Conservation (phyloP, 2,329 filamentous ascomycete species). For the Paracoccidioides lutzii region DNA sequence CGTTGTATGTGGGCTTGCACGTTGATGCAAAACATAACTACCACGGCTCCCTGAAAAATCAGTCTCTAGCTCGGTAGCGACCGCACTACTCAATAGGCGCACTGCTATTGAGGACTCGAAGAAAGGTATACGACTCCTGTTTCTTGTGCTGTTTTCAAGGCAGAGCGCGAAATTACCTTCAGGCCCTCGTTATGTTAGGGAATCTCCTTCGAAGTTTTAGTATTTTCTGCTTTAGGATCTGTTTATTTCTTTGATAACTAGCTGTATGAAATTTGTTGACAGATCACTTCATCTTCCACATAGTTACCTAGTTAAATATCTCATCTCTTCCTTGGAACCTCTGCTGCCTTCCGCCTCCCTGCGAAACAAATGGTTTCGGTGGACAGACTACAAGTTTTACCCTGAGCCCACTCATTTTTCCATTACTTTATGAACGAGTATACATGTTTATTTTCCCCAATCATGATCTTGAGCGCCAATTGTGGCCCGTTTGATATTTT, state of each 20-base stretch:
- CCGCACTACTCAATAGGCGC: background rate
- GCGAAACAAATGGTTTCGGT: background rate
- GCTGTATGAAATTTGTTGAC: background rate
- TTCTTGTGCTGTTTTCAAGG: background rate
- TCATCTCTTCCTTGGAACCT: background rate
- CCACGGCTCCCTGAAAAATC: too few relatives aligned
- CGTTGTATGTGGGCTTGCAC: too few relatives aligned
- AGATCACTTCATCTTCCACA: too few relatives aligned
- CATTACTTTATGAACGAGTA: background rate
- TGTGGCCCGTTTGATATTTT: background rate
- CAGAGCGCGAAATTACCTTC: background rate
- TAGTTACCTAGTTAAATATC: too few relatives aligned
- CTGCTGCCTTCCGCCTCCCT: background rate
- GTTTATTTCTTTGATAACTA: background rate
- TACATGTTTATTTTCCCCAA: background rate
- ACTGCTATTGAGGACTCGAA: background rate
- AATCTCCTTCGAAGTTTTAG: background rate
- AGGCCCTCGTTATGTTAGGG: background rate
- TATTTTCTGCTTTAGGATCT: background rate
- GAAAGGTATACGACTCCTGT: background rate
- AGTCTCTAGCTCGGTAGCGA: background rate
- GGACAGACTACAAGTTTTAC: background rate
- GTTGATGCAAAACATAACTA: too few relatives aligned
- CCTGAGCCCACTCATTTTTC: background rate
- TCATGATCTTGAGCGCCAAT: background rate